Base-by-base conservation (phyloP, 306 rosid genomes). In the Prosopis cineraria region DNA sequence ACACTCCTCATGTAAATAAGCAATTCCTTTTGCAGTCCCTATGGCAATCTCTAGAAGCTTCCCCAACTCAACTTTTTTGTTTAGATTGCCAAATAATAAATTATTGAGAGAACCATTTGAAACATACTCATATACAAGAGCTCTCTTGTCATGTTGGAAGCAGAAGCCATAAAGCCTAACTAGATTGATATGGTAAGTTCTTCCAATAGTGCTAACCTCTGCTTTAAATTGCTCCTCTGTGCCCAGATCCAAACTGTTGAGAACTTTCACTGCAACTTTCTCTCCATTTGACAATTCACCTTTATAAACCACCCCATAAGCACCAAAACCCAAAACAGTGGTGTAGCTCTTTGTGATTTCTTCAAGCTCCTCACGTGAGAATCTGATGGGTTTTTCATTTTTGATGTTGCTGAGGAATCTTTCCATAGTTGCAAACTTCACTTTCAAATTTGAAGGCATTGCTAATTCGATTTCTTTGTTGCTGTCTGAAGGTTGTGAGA, bases 161-260 rank as follows among this genome's bases (percentile, higher is more conserved):
- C 89, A 86, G 58, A 86, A 86, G 53, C 89, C 89, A 69, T 52
- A 77, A 22, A 86, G 85, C 52, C 75, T 80, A 2, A 86, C 87
- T 22, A 86, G 34, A 75, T 86, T 86, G 36, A 73, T 59, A 40
- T 83, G 89, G 37, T 86, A 86, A 36, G 89, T 86, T 80, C 89
- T 86, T 83, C 87, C 89, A 13, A 86, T 77, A 9, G 89, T 86
- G 73, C 89, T 72, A 45, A 86, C 83, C 77, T 86, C 87, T 10
- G 89, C 87, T 80, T 82, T 86, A 73, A 86, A 44, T 59, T 86
- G 89, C 36, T 86, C 87, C 45, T 83, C 89, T 76, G 78, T 75
- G 24, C 60, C 81, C 64, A 76, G 80, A 27, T 77, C 79, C 66
- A 77, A 53, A 59, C 62, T 71, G 20, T 64, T 86, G 39, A 86